Evolutionary conservation across 768 basidiomycete genomes (phyloP).

Genomic region (Thelephora ganbajun): DNA sequence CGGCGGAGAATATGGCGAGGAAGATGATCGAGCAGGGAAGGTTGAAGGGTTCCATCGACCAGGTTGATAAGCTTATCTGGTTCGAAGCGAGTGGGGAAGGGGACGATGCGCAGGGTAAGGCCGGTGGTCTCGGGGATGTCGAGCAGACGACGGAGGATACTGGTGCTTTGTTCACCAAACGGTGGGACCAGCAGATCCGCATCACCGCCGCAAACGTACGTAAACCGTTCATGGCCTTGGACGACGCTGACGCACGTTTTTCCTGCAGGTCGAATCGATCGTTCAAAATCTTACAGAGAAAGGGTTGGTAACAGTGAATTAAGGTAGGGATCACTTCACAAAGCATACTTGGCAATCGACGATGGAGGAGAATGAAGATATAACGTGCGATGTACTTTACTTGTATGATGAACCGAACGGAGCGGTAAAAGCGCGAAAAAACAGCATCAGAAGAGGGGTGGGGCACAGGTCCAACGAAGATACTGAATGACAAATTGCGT

Average conservation of each 20-base stretch:
- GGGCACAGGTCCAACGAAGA: slow-evolving; percentile 2
- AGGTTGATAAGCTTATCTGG: slow-evolving; percentile 88
- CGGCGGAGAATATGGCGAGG: slow-evolving; percentile 93
- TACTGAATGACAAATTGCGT: slow-evolving; percentile 10
- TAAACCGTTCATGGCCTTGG: slow-evolving; percentile 2
- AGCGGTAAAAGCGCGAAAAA: neutral
- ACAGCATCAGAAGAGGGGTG: neutral
- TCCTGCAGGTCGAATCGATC: slow-evolving; percentile 62
- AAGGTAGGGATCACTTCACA: neutral
- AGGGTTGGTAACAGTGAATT: slow-evolving; percentile 35
- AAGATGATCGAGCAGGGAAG: slow-evolving; percentile 99
- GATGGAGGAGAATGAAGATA: neutral
- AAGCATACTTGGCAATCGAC: neutral
- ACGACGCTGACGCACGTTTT: slow-evolving; percentile 6
- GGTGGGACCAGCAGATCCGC: slow-evolving; percentile 92
- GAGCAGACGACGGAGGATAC: slow-evolving; percentile 82
- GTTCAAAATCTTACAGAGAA: slow-evolving; percentile 72
- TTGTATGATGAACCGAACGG: neutral
- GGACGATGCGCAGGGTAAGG: slow-evolving; percentile 87
- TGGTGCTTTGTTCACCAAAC: slow-evolving; percentile 80
- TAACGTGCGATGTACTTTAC: neutral
- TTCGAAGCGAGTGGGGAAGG: slow-evolving; percentile 83
- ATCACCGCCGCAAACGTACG: slow-evolving; percentile 76
- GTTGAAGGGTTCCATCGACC: slow-evolving; percentile 86
- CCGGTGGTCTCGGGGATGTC: slow-evolving; percentile 81